phyloP scores from a whole-genome alignment of 441 rosid genomes.

The Erysimum pusillum region DNA sequence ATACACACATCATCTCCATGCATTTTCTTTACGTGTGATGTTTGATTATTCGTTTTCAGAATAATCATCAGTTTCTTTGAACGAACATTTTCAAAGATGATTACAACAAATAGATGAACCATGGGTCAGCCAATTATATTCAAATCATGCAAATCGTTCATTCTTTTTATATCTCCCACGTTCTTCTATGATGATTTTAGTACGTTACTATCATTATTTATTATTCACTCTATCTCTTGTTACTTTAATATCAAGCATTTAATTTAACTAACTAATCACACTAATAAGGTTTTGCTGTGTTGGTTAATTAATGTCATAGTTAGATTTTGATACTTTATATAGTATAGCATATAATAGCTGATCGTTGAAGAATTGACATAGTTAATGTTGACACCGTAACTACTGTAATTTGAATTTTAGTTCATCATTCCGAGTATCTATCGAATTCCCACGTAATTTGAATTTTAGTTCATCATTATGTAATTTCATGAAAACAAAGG shows the following conservation, averaged over 20 bases:
- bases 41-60: slow-evolving; percentile 23
- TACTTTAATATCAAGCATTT: slow-evolving; percentile 25
- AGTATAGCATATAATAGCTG: slow-evolving; percentile 14
- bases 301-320: slow-evolving; percentile 4
- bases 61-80: slow-evolving; percentile 10
- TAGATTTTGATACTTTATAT: neutral
- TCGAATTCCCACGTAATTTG: neutral
- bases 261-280: slow-evolving; percentile 37
- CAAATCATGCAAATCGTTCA: slow-evolving; percentile 32
- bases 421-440: neutral
- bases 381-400: slow-evolving; percentile 1
- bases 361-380: slow-evolving; percentile 18
- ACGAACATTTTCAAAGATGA: slow-evolving; percentile 19
- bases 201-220: slow-evolving; percentile 5
- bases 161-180: slow-evolving; percentile 18
- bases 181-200: slow-evolving; percentile 6
- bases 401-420: neutral
- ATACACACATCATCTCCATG: slow-evolving; percentile 42
- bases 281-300: neutral
- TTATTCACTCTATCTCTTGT: slow-evolving; percentile 29
- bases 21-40: slow-evolving; percentile 36
- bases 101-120: slow-evolving; percentile 24
- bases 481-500: neutral
- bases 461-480: neutral
- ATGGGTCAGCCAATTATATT: slow-evolving; percentile 35